These are phyloP conservation scores for Venturia asperata DNA, from an alignment of 2,329 filamentous ascomycete species.

Conservation along the genomic window DNA sequence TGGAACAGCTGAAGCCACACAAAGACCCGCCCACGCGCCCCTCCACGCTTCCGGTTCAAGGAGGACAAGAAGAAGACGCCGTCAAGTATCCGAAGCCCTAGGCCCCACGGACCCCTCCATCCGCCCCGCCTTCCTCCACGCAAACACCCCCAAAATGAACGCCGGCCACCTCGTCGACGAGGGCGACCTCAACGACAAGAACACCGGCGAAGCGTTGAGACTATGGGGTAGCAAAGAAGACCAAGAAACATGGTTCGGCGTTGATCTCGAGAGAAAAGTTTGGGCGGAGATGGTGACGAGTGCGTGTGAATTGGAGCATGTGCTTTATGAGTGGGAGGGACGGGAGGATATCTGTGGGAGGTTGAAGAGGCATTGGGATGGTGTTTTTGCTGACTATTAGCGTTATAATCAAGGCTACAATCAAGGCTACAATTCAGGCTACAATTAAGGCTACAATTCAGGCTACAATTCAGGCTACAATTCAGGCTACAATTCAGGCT, in stretches of 20 bases:
- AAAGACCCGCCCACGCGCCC: background rate
- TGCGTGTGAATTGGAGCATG: constrained; percentile 23
- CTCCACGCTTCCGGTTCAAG: background rate
- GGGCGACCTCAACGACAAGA: constrained; percentile 23
- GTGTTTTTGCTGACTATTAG: constrained; percentile 10
- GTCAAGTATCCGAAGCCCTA: constrained; percentile 11
- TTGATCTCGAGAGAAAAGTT: constrained; percentile 25
- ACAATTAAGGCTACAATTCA: no score
- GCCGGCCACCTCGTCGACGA: constrained; percentile 27
- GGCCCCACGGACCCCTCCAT: constrained; percentile 9
- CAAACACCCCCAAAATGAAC: constrained; percentile 29
- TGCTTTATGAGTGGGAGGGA: constrained; percentile 23
- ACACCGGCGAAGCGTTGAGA: constrained; percentile 22
- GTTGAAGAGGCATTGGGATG: constrained; percentile 21
- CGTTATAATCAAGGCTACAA: no score
- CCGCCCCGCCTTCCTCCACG: constrained; percentile 25
- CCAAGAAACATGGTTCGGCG: constrained; percentile 23
- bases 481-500: no score
- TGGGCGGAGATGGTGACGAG: constrained; percentile 24
- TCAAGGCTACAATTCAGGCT: no score
- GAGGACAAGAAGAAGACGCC: background rate
- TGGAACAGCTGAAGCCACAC: background rate
- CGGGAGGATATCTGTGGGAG: constrained; percentile 20
- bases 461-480: no score
- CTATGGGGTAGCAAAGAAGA: constrained; percentile 24